Base-by-base conservation (phyloP, 2,329 filamentous ascomycete genomes). In the Trichoderma gracile region DNA sequence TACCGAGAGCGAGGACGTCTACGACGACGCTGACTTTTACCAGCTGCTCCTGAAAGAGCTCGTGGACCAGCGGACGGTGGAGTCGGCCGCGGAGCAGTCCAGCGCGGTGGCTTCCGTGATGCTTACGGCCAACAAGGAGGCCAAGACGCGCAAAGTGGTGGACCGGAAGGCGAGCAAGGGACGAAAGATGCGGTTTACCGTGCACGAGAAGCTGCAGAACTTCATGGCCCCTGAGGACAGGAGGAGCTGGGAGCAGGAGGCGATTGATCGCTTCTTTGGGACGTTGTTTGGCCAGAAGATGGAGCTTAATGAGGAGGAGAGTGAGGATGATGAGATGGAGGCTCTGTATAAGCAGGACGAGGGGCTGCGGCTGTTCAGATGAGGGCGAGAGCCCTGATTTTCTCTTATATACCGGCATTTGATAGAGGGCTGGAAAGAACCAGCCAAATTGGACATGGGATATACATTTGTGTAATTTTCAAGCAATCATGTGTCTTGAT, bases 151-250 rank as follows among this genome's bases (percentile, higher is more conserved):
- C 78, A 90, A 91, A 73, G 85, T 89, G 33, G 91, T 98, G 5
- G 95, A 99, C 75, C 93, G 93, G 21, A 95, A 93, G 75, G 95
- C 95, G 0, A 96, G 92, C 75, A 98, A 98, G 78, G 95, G 95
- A 6, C 83, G 95, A 56, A 97, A 97, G 80, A 86, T 99, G 84
- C 85, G 92, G 45, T 99, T 94, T 78, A 95, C 91, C 17, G 92
- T 97, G 52, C 93, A 98, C 74, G 94, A 98, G 80, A 98, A 98
- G 81, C 78, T 99, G 73, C 92, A 97, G 79, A 97, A 97, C 76
- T 98, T 98, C 74, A 97, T 97, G 93, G 93, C 93, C 12, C 89
- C 93, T 0, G 92, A 97, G 75, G 91, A 96, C 74, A 82, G 91
- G 60, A 84, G 89, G 3, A 78, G 76, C 17, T 99, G 95, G 95